phyloP scores from a whole-genome alignment of 257 asterid species.

The Mentha longifolia region DNA sequence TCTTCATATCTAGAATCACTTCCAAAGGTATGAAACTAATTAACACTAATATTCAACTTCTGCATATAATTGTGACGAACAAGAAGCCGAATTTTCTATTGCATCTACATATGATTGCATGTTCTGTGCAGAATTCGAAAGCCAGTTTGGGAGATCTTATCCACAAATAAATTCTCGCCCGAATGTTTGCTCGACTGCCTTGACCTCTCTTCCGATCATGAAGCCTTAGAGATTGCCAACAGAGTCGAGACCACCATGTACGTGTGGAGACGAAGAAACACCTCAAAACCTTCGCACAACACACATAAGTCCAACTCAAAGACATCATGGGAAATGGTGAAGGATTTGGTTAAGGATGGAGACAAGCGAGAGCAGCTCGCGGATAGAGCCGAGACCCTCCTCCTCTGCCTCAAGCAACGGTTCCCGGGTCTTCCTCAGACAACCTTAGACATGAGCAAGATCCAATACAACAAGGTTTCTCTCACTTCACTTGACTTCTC shows the following conservation, averaged over 20 bases:
- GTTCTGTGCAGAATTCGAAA: slow-evolving; percentile 58
- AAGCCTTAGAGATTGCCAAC: slow-evolving; percentile 74
- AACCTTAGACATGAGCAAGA: slow-evolving; percentile 72
- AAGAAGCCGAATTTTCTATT: background rate
- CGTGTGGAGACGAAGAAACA: slow-evolving; percentile 55
- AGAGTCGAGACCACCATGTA: slow-evolving; percentile 66
- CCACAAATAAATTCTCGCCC: slow-evolving; percentile 62
- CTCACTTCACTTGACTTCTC: background rate
- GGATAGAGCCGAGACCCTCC: slow-evolving; percentile 72
- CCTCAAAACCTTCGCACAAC: slow-evolving; percentile 45
- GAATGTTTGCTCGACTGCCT: slow-evolving; percentile 76
- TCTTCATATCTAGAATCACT: slow-evolving; percentile 66
- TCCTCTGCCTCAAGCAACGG: slow-evolving; percentile 63
- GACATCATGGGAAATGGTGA: slow-evolving; percentile 79
- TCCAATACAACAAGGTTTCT: slow-evolving; percentile 71
- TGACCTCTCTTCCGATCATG: slow-evolving; percentile 71
- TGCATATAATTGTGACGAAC: too few species aligned
- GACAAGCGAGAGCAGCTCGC: slow-evolving; percentile 67
- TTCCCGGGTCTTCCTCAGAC: slow-evolving; percentile 84
- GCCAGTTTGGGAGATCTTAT: slow-evolving; percentile 71
- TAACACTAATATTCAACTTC: too few species aligned
- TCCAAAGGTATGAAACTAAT: slow-evolving; percentile 60
- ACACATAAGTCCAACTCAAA: slow-evolving; percentile 48
- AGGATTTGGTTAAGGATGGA: slow-evolving; percentile 66
- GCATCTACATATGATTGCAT: background rate